These are phyloP conservation scores for Lachnellula subtilissima DNA, from an alignment of 2,329 filamentous ascomycete genomes.

Conservation along the genomic window DNA sequence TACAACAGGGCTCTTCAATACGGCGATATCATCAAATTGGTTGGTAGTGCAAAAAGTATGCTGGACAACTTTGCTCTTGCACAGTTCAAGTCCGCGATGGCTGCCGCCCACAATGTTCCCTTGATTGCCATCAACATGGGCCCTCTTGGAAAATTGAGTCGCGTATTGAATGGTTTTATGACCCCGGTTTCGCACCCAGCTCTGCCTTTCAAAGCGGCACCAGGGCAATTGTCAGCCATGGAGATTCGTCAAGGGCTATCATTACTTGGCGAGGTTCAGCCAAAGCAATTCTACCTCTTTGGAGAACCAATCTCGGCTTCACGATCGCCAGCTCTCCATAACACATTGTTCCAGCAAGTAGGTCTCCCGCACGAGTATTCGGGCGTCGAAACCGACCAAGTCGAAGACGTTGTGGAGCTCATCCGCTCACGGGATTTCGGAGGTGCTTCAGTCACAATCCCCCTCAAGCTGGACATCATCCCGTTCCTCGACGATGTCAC, in stretches of 20 bases:
- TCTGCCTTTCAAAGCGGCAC: conserved; percentile 88
- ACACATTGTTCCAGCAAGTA: conserved; percentile 68
- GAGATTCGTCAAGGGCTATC: conserved; percentile 79
- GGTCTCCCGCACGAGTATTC: conserved; percentile 84
- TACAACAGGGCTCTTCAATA: conserved; percentile 89
- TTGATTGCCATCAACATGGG: conserved; percentile 98
- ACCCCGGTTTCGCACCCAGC: conserved; percentile 88
- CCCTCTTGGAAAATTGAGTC: conserved; percentile 75
- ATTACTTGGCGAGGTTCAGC: conserved; percentile 71
- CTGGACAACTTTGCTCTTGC: conserved; percentile 85
- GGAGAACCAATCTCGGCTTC: conserved; percentile 79
- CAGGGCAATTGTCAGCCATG: conserved; percentile 83
- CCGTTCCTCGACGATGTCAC: conserved; percentile 74
- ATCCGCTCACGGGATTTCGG: conserved; percentile 75
- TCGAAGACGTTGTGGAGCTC: conserved; percentile 54
- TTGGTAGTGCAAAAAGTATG: conserved; percentile 70
- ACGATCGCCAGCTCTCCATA: conserved; percentile 84
- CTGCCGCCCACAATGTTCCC: conserved; percentile 68
- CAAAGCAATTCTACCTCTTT: conserved; percentile 79
- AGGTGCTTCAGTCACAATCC: conserved; percentile 92
- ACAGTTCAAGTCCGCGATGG: conserved; percentile 74
- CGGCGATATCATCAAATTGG: conserved; percentile 90
- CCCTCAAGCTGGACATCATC: conserved; percentile 86
- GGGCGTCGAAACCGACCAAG: conserved; percentile 67
- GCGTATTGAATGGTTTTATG: conserved; percentile 86